Percentiles rank a stretch among this genome's conserved stretches.
These are phyloP conservation scores for Penicillium daleae DNA, from an alignment of 495 filamentous ascomycete species.

Conservation along the genomic window DNA sequence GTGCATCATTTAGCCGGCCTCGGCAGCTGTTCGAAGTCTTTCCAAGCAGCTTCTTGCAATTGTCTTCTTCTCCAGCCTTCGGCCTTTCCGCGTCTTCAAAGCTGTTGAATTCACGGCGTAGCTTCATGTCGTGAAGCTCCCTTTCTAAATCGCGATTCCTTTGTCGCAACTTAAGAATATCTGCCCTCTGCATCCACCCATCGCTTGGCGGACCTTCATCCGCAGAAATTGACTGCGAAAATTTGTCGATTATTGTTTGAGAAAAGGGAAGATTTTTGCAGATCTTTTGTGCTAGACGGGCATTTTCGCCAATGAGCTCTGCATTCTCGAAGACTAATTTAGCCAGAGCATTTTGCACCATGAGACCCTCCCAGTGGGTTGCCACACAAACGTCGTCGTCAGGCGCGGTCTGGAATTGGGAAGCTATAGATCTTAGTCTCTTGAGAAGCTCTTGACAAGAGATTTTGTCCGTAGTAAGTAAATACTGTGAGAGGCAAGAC, in stretches of 20 bases:
- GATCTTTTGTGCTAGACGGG: background rate
- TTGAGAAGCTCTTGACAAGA: background rate
- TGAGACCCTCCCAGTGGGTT: background rate
- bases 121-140: too few relatives aligned
- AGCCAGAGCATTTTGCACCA: conserved; percentile 5
- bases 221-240: background rate
- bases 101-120: too few relatives aligned
- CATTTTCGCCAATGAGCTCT: background rate
- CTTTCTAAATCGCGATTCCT: background rate
- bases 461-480: background rate
- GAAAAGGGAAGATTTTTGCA: background rate
- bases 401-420: background rate
- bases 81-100: too few relatives aligned
- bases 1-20: too few relatives aligned
- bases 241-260: background rate
- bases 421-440: background rate
- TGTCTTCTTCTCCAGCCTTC: too few relatives aligned
- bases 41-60: too few relatives aligned
- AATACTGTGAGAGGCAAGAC: background rate
- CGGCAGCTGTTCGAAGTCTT: too few relatives aligned
- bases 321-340: background rate
- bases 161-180: background rate
- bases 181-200: background rate
- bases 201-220: background rate
- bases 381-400: background rate